phyloP scores from a whole-genome alignment of 306 rosid genomes.

The Pyrus bretschneideri region DNA sequence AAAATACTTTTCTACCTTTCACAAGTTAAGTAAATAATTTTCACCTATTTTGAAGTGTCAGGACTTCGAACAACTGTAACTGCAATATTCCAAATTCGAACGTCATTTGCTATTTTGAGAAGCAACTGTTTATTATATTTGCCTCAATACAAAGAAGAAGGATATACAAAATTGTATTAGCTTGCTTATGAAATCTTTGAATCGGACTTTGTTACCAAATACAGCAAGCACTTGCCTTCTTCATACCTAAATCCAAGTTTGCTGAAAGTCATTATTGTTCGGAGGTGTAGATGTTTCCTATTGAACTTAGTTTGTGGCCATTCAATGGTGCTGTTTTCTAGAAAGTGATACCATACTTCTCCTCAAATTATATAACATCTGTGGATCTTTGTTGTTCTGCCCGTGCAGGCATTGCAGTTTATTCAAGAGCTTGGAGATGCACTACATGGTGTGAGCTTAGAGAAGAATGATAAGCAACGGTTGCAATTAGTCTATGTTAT shows the following conservation, averaged over 20 bases:
- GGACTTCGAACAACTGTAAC: background rate
- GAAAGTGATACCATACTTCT: slow-evolving; percentile 5
- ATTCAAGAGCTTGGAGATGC: slow-evolving; percentile 78
- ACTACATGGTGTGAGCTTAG: slow-evolving; percentile 58
- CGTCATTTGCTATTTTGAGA: background rate
- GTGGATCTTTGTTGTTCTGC: slow-evolving; percentile 24
- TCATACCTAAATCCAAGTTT: background rate
- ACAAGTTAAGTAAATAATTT: background rate
- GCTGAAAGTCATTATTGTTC: slow-evolving; percentile 8
- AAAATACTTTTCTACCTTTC: background rate
- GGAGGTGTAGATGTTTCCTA: background rate
- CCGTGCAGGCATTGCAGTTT: slow-evolving; percentile 72
- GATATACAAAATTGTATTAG: background rate
- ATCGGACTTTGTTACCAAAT: background rate
- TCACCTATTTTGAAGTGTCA: background rate
- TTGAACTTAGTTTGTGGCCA: background rate
- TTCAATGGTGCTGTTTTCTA: slow-evolving; percentile 9
- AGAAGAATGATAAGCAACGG: slow-evolving; percentile 28
- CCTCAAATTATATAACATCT: slow-evolving; percentile 7
- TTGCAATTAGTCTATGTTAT: slow-evolving; percentile 78
- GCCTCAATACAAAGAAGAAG: no score
- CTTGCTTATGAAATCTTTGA: background rate
- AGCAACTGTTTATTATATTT: background rate
- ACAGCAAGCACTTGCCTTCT: background rate
- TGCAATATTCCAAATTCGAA: background rate